Conservation (phyloP, 2,329 filamentous ascomycete genomes). For the Calycina herbarum region DNA sequence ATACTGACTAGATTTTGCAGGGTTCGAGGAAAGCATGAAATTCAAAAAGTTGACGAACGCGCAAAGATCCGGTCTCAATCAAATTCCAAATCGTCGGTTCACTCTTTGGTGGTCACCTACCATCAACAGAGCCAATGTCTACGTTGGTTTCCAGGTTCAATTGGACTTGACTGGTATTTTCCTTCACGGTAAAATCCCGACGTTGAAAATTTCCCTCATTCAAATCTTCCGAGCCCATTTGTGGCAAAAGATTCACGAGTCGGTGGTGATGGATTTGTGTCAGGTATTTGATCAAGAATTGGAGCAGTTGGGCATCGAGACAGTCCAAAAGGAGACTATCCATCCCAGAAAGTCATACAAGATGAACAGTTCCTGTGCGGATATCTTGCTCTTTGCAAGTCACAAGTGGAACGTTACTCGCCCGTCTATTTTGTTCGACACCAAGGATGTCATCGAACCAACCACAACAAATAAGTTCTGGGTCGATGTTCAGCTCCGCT, state of each 20-base stretch:
- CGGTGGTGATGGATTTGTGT: slow-evolving; percentile 97
- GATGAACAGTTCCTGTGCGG: slow-evolving; percentile 99
- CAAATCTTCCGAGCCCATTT: slow-evolving; percentile 99
- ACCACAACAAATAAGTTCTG: slow-evolving; percentile 99
- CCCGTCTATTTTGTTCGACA: slow-evolving; percentile 91
- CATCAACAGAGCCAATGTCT: slow-evolving; percentile 77
- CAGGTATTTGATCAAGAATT: slow-evolving; percentile 98
- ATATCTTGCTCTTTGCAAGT: slow-evolving; percentile 93
- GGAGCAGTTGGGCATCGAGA: slow-evolving; percentile 93
- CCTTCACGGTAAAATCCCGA: slow-evolving; percentile 98
- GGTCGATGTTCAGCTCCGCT: slow-evolving; percentile 94
- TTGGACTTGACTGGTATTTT: slow-evolving; percentile 98
- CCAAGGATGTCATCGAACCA: slow-evolving; percentile 90
- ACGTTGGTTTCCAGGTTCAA: slow-evolving; percentile 99
- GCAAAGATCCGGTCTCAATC: slow-evolving; percentile 92
- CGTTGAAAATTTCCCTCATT: slow-evolving; percentile 94
- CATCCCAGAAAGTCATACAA: slow-evolving; percentile 99
- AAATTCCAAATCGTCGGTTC: slow-evolving; percentile 98
- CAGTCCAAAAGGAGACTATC: slow-evolving; percentile 98
- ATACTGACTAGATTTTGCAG: slow-evolving; percentile 1
- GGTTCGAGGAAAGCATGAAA: slow-evolving; percentile 71
- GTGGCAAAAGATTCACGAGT: slow-evolving; percentile 99
- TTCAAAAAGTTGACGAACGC: slow-evolving; percentile 99
- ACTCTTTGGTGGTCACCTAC: slow-evolving; percentile 97
- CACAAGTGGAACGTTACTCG: slow-evolving; percentile 99